Conservation (phyloP, 1,139 yeast genomes). For the Pichiaceae sp. region DNA sequence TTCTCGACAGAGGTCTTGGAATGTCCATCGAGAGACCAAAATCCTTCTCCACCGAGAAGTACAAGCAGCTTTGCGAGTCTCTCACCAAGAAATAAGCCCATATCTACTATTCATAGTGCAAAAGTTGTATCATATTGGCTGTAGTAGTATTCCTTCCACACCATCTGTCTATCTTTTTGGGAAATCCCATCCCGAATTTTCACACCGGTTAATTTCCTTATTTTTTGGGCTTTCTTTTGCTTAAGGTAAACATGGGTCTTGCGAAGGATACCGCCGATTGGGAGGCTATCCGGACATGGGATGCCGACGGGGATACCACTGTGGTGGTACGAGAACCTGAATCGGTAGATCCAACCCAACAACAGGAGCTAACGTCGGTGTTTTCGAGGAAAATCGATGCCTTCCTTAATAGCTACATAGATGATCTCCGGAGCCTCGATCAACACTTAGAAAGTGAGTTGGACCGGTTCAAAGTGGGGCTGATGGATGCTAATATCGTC, state of each 20-base stretch:
- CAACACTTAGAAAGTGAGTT: too few species aligned
- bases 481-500: too few species aligned
- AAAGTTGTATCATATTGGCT: neutral
- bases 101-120: too few species aligned
- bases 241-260: neutral
- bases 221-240: neutral
- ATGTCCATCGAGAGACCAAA: constrained; percentile 97
- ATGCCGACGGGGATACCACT: neutral
- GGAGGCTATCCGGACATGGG: neutral
- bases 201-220: too few species aligned
- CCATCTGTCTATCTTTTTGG: neutral
- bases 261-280: neutral
- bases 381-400: too few species aligned
- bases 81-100: constrained; percentile 4
- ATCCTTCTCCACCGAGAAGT: constrained; percentile 75
- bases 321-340: neutral
- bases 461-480: too few species aligned
- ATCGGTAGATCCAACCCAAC: too few species aligned
- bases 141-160: neutral
- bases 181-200: too few species aligned
- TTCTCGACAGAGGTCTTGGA: constrained; percentile 94
- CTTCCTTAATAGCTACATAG: too few species aligned
- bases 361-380: too few species aligned
- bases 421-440: too few species aligned
- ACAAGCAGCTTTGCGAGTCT: constrained; percentile 50